Evolutionary conservation across 371 early-diverging fungal species (phyloP).

Genomic region (Mortierella sp.): DNA sequence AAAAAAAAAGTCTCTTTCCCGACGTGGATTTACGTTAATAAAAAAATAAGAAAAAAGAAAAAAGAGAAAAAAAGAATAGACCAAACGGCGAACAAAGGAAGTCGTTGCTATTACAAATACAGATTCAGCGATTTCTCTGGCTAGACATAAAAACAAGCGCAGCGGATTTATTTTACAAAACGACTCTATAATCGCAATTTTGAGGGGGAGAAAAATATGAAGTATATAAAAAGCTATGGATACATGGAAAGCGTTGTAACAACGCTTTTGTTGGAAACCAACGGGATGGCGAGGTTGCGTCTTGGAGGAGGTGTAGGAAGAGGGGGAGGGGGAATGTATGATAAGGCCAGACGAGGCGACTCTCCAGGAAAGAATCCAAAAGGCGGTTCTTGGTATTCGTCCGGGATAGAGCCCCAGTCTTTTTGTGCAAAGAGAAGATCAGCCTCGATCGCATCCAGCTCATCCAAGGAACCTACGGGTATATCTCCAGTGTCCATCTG

Average conservation of each 20-base stretch:
- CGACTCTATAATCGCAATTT: neutral
- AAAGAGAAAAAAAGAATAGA: too few species aligned
- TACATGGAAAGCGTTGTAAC: slow-evolving; percentile 52
- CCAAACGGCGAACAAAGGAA: too few species aligned
- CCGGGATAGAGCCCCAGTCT: slow-evolving; percentile 55
- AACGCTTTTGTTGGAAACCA: slow-evolving; percentile 41
- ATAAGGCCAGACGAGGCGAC: slow-evolving; percentile 45
- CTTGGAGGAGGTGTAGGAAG: slow-evolving; percentile 47
- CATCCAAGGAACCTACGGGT: slow-evolving; percentile 44
- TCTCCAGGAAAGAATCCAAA: slow-evolving; percentile 58
- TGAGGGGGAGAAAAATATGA: neutral
- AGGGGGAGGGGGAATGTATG: slow-evolving; percentile 52
- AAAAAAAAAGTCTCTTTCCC: too few species aligned
- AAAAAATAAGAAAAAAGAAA: too few species aligned
- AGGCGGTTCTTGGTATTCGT: slow-evolving; percentile 57
- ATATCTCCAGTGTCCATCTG: slow-evolving; percentile 22
- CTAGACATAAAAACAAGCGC: neutral
- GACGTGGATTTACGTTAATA: too few species aligned
- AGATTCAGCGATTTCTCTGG: too few species aligned
- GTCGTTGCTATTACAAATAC: too few species aligned
- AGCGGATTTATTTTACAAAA: slow-evolving; percentile 3
- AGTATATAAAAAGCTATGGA: slow-evolving; percentile 27
- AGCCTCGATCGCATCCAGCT: slow-evolving; percentile 49
- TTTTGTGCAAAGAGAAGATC: slow-evolving; percentile 51
- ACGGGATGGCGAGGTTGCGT: slow-evolving; percentile 33